These are phyloP conservation scores for Ephemerocybe angulata DNA, from an alignment of 768 basidiomycete species.

Conservation along the genomic window DNA sequence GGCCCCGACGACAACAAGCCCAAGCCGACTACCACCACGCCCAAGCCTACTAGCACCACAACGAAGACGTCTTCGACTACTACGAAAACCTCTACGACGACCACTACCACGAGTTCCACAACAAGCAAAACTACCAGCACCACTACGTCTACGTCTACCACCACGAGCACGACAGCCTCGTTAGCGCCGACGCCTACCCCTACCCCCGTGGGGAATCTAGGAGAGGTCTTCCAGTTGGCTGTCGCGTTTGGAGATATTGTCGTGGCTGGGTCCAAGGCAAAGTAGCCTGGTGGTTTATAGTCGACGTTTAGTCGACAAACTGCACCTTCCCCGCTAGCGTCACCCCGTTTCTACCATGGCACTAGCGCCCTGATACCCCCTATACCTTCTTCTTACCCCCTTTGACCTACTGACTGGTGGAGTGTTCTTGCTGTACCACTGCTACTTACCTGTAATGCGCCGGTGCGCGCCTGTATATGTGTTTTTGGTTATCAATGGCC, in stretches of 20 bases:
- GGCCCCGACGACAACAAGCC: slow-evolving; percentile 31
- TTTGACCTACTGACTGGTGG: too few species aligned
- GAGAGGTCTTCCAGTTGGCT: neutral
- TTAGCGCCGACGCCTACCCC: slow-evolving; percentile 16
- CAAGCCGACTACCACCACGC: slow-evolving; percentile 14
- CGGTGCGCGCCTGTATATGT: too few species aligned
- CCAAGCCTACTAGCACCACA: slow-evolving; percentile 16
- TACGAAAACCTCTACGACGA: slow-evolving; percentile 9
- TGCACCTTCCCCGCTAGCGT: neutral
- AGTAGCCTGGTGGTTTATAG: neutral
- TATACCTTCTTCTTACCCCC: too few species aligned
- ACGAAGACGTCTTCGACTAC: neutral
- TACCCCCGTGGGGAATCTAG: slow-evolving; percentile 13
- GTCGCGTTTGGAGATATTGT: slow-evolving; percentile 28
- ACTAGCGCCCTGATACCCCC: too few species aligned
- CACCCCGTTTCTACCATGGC: too few species aligned
- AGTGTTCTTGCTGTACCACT: too few species aligned
- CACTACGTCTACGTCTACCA: slow-evolving; percentile 10
- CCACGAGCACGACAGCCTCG: slow-evolving; percentile 5
- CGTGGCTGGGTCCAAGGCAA: slow-evolving; percentile 24
- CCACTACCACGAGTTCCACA: slow-evolving; percentile 19
- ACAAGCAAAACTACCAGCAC: slow-evolving; percentile 21
- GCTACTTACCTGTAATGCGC: too few species aligned
- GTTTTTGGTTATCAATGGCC: too few species aligned
- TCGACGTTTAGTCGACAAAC: neutral